Percentiles rank a stretch among this genome's conserved stretches.
Evolutionary conservation across 192 early-diverging fungal species (phyloP).

Genomic region (Backusella mclennaniae): DNA sequence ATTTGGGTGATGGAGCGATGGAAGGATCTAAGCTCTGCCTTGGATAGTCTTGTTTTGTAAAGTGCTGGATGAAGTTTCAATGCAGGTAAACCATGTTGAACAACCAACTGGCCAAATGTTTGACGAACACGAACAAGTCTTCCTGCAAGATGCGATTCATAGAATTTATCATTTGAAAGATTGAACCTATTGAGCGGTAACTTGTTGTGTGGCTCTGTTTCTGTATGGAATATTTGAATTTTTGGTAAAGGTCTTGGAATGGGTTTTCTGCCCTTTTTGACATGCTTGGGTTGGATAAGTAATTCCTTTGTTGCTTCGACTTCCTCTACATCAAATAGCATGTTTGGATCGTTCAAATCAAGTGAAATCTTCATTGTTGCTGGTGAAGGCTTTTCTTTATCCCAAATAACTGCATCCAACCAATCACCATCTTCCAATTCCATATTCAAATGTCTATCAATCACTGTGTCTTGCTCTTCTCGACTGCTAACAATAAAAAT

Average conservation of each 20-base stretch:
- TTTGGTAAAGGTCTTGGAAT: slow-evolving; percentile 29
- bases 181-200: slow-evolving; percentile 78
- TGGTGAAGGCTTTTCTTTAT: slow-evolving; percentile 53
- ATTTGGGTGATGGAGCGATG: slow-evolving; percentile 82
- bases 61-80: slow-evolving; percentile 74
- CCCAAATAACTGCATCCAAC: slow-evolving; percentile 82
- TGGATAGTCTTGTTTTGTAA: slow-evolving; percentile 81
- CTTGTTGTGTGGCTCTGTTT: slow-evolving; percentile 59
- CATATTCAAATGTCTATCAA: slow-evolving; percentile 45
- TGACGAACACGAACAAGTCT: slow-evolving; percentile 79
- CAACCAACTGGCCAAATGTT: slow-evolving; percentile 78
- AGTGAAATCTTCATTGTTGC: slow-evolving; percentile 56
- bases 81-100: slow-evolving; percentile 89
- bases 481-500: background rate
- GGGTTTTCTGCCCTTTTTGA: slow-evolving; percentile 33
- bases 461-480: background rate
- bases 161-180: slow-evolving; percentile 84
- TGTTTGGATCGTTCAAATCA: slow-evolving; percentile 73
- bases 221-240: slow-evolving; percentile 35
- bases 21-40: slow-evolving; percentile 81
- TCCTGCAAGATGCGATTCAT: slow-evolving; percentile 67
- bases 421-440: slow-evolving; percentile 68
- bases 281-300: slow-evolving; percentile 25
- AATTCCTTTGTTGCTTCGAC: slow-evolving; percentile 40
- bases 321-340: slow-evolving; percentile 67